Conservation (phyloP, 176 grass and related monocot genomes). For the Rhynchospora breviuscula region DNA sequence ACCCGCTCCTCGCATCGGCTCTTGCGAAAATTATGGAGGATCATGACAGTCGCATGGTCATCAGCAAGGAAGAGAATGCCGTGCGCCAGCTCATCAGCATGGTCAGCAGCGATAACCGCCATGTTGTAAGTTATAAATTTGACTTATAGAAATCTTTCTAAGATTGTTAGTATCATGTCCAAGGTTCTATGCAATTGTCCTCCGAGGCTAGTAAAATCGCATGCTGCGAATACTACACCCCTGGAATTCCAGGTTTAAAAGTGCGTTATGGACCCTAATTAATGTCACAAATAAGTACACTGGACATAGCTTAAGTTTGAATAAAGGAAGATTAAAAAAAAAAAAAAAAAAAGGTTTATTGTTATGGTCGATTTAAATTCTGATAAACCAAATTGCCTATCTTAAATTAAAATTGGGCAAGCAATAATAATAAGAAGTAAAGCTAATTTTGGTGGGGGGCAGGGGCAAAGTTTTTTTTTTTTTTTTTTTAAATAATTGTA, state of each 20-base stretch:
- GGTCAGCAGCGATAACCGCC: constrained; percentile 90
- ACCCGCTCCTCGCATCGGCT: constrained; percentile 93
- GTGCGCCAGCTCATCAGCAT: constrained; percentile 89
- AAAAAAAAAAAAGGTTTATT: not conserved
- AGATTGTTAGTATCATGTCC: not conserved
- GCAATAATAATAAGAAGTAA: not conserved
- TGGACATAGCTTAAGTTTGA: not conserved
- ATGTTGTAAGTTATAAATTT: constrained; percentile 54
- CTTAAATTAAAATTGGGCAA: not conserved
- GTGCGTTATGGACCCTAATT: not conserved
- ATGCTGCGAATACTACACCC: not conserved
- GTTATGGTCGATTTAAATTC: not conserved
- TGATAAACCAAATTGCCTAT: not conserved
- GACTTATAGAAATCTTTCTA: not conserved
- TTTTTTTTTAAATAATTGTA: not conserved
- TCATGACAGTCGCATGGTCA: constrained; percentile 64
- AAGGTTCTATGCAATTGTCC: not conserved
- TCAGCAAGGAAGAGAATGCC: constrained; percentile 96
- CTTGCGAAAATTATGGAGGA: constrained; percentile 95
- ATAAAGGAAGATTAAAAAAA: not conserved
- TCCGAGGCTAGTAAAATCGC: not conserved
- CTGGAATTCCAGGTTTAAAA: not conserved
- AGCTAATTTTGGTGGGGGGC: not conserved
- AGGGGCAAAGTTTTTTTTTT: not conserved
- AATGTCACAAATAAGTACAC: not conserved